These are phyloP conservation scores for Trichomonascaceae sp. DNA, from an alignment of 1,139 yeast species.

Conservation along the genomic window DNA sequence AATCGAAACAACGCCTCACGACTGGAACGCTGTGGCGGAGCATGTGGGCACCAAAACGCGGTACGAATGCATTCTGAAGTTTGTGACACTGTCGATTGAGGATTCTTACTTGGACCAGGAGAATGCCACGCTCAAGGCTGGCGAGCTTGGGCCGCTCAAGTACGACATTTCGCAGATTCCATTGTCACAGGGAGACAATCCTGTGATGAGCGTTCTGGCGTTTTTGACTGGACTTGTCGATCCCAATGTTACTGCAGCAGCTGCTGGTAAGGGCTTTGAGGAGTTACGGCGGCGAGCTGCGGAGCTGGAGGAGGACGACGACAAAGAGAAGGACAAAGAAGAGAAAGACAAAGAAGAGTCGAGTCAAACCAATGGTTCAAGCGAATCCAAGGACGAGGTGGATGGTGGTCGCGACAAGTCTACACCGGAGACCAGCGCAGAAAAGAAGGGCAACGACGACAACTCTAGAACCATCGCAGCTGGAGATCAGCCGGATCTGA, in stretches of 20 bases:
- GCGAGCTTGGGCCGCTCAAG: slow-evolving; percentile 57
- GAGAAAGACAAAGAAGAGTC: slow-evolving; percentile 4
- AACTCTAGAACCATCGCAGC: slow-evolving; percentile 2
- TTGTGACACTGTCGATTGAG: slow-evolving; percentile 71
- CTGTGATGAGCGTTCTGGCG: slow-evolving; percentile 80
- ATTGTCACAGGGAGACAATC: slow-evolving; percentile 75
- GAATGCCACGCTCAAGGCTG: background rate
- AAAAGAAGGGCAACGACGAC: slow-evolving; percentile 6
- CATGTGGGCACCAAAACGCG: slow-evolving; percentile 51
- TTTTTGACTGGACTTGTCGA: slow-evolving; percentile 80
- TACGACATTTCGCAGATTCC: slow-evolving; percentile 62
- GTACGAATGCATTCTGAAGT: slow-evolving; percentile 69
- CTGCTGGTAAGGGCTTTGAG: slow-evolving; percentile 30
- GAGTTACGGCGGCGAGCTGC: slow-evolving; percentile 32
- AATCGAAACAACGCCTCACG: slow-evolving; percentile 34
- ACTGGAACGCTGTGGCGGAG: slow-evolving; percentile 63
- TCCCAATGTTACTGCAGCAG: slow-evolving; percentile 79
- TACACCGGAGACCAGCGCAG: no score
- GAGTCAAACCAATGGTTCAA: slow-evolving; percentile 4
- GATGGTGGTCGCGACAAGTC: slow-evolving; percentile 6
- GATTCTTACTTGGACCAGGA: slow-evolving; percentile 43
- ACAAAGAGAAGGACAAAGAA: slow-evolving; percentile 10
- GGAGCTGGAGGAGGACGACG: slow-evolving; percentile 12
- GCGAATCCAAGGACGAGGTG: slow-evolving; percentile 7
- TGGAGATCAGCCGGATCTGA: slow-evolving; percentile 6